Evolutionary conservation across 1,284 basidiomycete species (phyloP), one percentile per base, ranked within the genome.

Genomic region (Singerocomus rubriflavus): DNA sequence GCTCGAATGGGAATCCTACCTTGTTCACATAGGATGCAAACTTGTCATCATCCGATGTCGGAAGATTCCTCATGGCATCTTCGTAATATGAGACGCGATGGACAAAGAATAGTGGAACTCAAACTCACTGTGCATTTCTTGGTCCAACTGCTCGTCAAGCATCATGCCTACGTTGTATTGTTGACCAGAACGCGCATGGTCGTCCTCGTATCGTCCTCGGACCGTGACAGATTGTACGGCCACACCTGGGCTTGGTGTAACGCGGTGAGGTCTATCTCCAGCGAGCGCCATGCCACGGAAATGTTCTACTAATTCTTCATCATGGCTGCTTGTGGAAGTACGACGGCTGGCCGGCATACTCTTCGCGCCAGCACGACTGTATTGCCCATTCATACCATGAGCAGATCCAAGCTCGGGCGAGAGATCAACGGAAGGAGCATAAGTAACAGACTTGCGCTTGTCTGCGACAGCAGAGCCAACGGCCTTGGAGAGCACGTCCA

Each of bases 41-140:
- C 71, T 93, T 93, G 74, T 94, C 92, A 63, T 96, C 91, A 64
- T 95, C 93, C 42, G 91, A 92, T 37, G 91, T 92, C 27, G 91
- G 91, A 44, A 97, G 77, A 69, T 95, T 88, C 69, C 85, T 84
- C 81, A 95, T 93, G 4, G 93, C 91, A 72, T 93, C 91, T 92
- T 66, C 25, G 55, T 46, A 57, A 53, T 36, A 62, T 61, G 55
- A 59, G 58, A 50, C 25, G 46, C 33, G 52, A 35, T 32, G 31
- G 13, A 57, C 33, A 21, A 50, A 52, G 46, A 46, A 46, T 37
- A 6, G 52, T 32, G 48, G n/a, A 53, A 51, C 16, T 37, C 5
- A 5, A 35, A 78, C 86, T 62, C 59, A 93, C 90, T 91, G 60
- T 93, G 85, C 82, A 93, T 90, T 67, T 93, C 91, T 68, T 91